Evolutionary conservation across 2,329 filamentous ascomycete genomes (phyloP).

Genomic region (Escovopsis weberi): DNA sequence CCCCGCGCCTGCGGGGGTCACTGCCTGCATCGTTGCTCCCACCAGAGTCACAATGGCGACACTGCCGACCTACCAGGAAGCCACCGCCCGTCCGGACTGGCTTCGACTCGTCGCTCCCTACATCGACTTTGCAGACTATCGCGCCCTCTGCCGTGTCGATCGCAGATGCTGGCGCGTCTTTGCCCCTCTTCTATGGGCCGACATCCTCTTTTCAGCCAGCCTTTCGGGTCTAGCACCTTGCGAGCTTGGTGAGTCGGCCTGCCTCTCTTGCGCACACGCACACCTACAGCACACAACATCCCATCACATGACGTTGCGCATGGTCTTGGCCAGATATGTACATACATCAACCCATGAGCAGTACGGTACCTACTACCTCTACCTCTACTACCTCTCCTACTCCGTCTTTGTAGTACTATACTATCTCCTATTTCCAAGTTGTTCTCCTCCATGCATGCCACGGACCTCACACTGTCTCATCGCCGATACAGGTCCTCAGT

Average conservation of each 20-base stretch:
- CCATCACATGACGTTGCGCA: too few species aligned
- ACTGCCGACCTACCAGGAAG: conserved; percentile 41
- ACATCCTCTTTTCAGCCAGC: conserved; percentile 28
- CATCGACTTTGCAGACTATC: conserved; percentile 26
- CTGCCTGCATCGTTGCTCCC: too few species aligned
- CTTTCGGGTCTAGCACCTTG: conserved; percentile 27
- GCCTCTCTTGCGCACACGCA: not conserved
- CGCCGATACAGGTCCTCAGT: too few species aligned
- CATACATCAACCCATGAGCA: too few species aligned
- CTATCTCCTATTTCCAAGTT: too few species aligned
- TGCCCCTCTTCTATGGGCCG: conserved; percentile 37
- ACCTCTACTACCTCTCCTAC: too few species aligned
- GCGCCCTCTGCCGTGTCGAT: conserved; percentile 33
- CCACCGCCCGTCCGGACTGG: conserved; percentile 32
- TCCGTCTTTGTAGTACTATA: too few species aligned
- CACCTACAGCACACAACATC: not conserved
- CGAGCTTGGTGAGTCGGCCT: conserved; percentile 26
- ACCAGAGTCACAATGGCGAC: conserved; percentile 9
- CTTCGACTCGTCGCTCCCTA: conserved; percentile 32
- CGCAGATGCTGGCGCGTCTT: conserved; percentile 33
- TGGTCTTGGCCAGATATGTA: too few species aligned
- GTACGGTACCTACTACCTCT: too few species aligned
- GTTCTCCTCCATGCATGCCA: too few species aligned
- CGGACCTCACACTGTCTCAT: too few species aligned
- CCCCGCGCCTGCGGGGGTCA: too few species aligned